Conservation (phyloP, 805 yeast species). For the Scheffersomyces spartinae region DNA sequence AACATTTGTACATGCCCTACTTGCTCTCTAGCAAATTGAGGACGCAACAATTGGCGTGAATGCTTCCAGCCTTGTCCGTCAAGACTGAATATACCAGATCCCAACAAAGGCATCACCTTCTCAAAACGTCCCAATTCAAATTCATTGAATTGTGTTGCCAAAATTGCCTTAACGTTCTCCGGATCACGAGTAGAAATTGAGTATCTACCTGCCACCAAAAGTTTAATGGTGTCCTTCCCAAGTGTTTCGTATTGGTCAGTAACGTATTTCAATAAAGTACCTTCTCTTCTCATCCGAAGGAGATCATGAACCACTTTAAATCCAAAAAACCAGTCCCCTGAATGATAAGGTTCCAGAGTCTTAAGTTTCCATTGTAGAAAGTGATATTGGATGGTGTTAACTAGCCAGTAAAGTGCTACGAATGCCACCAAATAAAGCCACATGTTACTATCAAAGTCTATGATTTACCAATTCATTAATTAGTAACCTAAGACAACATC, state of each 20-base stretch:
- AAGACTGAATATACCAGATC: slow-evolving; percentile 33
- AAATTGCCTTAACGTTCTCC: slow-evolving; percentile 29
- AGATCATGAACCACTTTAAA: slow-evolving; percentile 7
- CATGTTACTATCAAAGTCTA: too few relatives aligned
- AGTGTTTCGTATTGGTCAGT: slow-evolving; percentile 7
- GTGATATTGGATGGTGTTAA: too few relatives aligned
- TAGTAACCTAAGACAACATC: too few relatives aligned
- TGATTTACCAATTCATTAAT: too few relatives aligned
- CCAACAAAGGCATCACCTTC: slow-evolving; percentile 25
- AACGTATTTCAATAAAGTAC: slow-evolving; percentile 13
- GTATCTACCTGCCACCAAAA: slow-evolving; percentile 10
- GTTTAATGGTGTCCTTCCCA: slow-evolving; percentile 4
- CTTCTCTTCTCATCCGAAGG: slow-evolving; percentile 7
- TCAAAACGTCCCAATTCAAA: slow-evolving; percentile 29
- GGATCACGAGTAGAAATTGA: slow-evolving; percentile 23
- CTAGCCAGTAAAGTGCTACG: too few relatives aligned
- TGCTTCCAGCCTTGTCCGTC: slow-evolving; percentile 34
- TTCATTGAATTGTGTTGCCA: slow-evolving; percentile 31
- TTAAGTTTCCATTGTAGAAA: too few relatives aligned
- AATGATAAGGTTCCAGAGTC: too few relatives aligned
- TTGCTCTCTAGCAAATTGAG: slow-evolving; percentile 33
- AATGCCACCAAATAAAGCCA: too few relatives aligned
- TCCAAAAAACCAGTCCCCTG: too few relatives aligned
- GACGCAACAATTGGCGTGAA: slow-evolving; percentile 31
- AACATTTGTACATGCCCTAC: slow-evolving; percentile 26